Percentiles rank a stretch among this genome's conserved stretches.
Evolutionary conservation across 306 rosid species (phyloP).

Genomic region (Prunus padus): DNA sequence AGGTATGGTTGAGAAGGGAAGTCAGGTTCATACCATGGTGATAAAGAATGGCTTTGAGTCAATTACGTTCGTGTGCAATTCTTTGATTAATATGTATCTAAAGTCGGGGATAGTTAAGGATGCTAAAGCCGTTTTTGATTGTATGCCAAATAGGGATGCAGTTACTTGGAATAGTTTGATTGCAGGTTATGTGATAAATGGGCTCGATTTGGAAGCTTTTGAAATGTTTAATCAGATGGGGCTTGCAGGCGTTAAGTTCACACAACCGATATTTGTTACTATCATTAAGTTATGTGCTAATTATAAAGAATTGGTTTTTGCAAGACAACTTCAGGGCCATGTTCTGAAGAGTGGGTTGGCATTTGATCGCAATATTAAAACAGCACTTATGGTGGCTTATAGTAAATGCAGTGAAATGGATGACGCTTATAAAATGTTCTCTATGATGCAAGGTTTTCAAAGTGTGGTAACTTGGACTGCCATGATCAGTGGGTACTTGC

Average conservation of each 20-base stretch:
- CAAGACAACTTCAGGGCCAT: slow-evolving; percentile 58
- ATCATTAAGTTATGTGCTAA: slow-evolving; percentile 62
- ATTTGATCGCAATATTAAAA: slow-evolving; percentile 45
- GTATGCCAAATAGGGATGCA: slow-evolving; percentile 48
- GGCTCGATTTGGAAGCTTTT: slow-evolving; percentile 58
- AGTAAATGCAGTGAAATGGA: slow-evolving; percentile 64
- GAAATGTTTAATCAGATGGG: slow-evolving; percentile 58
- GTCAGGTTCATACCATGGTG: slow-evolving; percentile 60
- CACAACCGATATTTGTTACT: slow-evolving; percentile 51
- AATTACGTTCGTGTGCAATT: slow-evolving; percentile 49
- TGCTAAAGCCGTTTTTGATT: slow-evolving; percentile 61
- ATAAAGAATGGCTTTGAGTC: slow-evolving; percentile 65
- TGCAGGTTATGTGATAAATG: slow-evolving; percentile 58
- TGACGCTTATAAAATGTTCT: slow-evolving; percentile 56
- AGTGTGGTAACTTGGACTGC: slow-evolving; percentile 92
- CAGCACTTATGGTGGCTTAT: slow-evolving; percentile 70
- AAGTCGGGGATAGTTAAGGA: slow-evolving; percentile 56
- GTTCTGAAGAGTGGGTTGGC: slow-evolving; percentile 59
- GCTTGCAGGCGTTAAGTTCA: slow-evolving; percentile 50
- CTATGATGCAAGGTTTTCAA: slow-evolving; percentile 36
- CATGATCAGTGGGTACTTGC: slow-evolving; percentile 72
- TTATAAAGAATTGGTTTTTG: slow-evolving; percentile 45
- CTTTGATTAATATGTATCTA: slow-evolving; percentile 65
- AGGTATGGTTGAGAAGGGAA: slow-evolving; percentile 47
- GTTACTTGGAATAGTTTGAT: slow-evolving; percentile 83